Conservation (phyloP, 1,284 basidiomycete genomes). For the Mrakiaceae sp. region DNA sequence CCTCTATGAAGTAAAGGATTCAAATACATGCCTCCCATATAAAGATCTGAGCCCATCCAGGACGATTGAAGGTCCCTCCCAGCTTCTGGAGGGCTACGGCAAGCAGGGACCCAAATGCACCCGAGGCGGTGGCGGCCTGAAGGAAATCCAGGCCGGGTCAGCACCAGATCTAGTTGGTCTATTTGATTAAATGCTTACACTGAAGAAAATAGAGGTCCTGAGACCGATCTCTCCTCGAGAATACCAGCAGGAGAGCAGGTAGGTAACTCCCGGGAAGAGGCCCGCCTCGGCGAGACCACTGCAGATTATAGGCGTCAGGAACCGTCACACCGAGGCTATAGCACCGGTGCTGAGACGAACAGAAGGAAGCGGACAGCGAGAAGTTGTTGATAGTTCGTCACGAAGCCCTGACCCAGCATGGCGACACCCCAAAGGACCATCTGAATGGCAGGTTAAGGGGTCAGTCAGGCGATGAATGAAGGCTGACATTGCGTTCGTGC, state of each 20-base stretch:
- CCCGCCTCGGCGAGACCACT: conserved; percentile 26
- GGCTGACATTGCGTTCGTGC: not conserved
- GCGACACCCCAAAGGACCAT: conserved; percentile 34
- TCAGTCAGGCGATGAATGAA: not conserved
- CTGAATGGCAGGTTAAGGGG: conserved; percentile 18
- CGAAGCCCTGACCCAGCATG: conserved; percentile 36
- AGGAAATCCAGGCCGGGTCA: too few relatives aligned
- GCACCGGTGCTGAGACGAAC: not conserved
- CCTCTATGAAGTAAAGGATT: too few relatives aligned
- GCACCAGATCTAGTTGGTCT: not conserved
- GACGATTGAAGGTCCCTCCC: conserved; percentile 23
- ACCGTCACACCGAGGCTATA: conserved; percentile 2
- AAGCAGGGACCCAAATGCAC: conserved; percentile 35
- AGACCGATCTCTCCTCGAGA: conserved; percentile 20
- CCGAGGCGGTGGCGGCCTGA: conserved; percentile 30
- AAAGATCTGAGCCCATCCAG: too few relatives aligned
- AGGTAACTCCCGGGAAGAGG: conserved; percentile 31
- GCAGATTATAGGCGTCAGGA: not conserved
- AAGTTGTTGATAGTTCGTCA: conserved; percentile 31
- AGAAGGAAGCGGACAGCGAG: conserved; percentile 29
- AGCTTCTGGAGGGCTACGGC: conserved; percentile 33
- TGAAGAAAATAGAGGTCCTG: conserved; percentile 26
- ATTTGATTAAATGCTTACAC: not conserved
- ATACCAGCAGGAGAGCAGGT: conserved; percentile 25
- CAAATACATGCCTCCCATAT: conserved; percentile 17